Base-by-base conservation (phyloP, 73 alveolate species). In the Paramecium sexaurelia region DNA sequence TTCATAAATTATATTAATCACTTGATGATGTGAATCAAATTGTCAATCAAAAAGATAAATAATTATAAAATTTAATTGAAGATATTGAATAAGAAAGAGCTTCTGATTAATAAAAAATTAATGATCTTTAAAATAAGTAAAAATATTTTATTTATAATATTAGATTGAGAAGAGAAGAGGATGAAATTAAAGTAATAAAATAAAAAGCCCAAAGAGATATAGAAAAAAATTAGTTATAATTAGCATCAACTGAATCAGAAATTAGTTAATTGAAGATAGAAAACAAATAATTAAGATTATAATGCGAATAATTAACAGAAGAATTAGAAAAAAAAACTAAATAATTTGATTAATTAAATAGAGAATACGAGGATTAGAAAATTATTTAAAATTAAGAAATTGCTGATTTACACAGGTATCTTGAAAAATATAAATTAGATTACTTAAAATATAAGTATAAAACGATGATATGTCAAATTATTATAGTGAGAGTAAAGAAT, bases 1-100 rank as follows among this genome's bases (percentile, higher is more conserved):
- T 78, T 22, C 71, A 37, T 78, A 78, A 78, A 19, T 40, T 78
- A 78, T 78, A 78, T 61, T 41, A 78, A 78, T 78, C 90, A 11
- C 41, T 78, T 37, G 90, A 78, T 78, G 90, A 78, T 40, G 90
- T 78, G 10, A 78, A 78, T 45, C 22, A 78, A 43, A 43, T 78
- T 37, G 90, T 78, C 7, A 78, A 78, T 78, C 41, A 78, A 78
- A 78, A 78, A 43, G 90, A 78, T 78, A 78, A 78, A 78, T 78
- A 78, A 78, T 40, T 78, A 4, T 43, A 78, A 19, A 78, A 78
- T 78, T 43, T 78, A 22, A 41, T 78, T 24, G 90, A 78, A 19
- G 90, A 78, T 13, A 41, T 78, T 78, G 90, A 78, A 22, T 43
- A 78, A 41, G 90, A 78, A 78, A 39, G 90, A 11, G 27, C 40